phyloP scores from a whole-genome alignment of 202 grass and related monocot species.

The Schoenoplectus triqueter region DNA sequence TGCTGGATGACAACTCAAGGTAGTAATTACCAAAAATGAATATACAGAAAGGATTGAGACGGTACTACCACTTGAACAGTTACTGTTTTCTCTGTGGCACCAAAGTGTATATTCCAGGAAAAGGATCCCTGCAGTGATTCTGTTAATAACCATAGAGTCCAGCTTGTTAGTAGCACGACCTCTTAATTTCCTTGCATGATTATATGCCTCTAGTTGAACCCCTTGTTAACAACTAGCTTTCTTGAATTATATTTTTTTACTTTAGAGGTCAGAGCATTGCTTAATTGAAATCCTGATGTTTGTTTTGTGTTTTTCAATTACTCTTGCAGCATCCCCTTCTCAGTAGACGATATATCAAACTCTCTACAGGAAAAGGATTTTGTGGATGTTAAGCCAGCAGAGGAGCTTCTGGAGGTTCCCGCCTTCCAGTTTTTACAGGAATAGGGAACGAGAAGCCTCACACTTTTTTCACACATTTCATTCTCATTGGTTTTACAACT shows the following conservation, averaged over 20 bases:
- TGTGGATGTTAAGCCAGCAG: slow-evolving; percentile 73
- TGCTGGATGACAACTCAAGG: slow-evolving; percentile 96
- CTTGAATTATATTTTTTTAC: slow-evolving; percentile 21
- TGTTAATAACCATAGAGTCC: neutral
- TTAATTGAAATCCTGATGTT: slow-evolving; percentile 28
- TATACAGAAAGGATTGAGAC: neutral
- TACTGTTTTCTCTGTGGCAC: neutral
- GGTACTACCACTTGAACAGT: neutral
- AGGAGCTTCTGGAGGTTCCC: slow-evolving; percentile 80
- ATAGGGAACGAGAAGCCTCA: slow-evolving; percentile 54
- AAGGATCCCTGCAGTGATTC: neutral
- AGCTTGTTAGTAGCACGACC: slow-evolving; percentile 3
- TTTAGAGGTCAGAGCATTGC: slow-evolving; percentile 9
- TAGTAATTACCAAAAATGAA: slow-evolving; percentile 32
- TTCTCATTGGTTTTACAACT: slow-evolving; percentile 57
- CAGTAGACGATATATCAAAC: slow-evolving; percentile 87
- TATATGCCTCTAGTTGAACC: neutral
- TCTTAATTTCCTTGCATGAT: neutral
- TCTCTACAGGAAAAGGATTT: slow-evolving; percentile 88
- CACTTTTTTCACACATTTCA: slow-evolving; percentile 52
- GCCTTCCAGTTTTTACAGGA: slow-evolving; percentile 99
- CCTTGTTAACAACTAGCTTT: neutral
- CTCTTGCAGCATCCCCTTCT: slow-evolving; percentile 94
- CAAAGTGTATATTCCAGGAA: neutral
- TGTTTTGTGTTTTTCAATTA: slow-evolving; percentile 13